phyloP scores from a whole-genome alignment of 768 basidiomycete genomes.

The Russula abietina region DNA sequence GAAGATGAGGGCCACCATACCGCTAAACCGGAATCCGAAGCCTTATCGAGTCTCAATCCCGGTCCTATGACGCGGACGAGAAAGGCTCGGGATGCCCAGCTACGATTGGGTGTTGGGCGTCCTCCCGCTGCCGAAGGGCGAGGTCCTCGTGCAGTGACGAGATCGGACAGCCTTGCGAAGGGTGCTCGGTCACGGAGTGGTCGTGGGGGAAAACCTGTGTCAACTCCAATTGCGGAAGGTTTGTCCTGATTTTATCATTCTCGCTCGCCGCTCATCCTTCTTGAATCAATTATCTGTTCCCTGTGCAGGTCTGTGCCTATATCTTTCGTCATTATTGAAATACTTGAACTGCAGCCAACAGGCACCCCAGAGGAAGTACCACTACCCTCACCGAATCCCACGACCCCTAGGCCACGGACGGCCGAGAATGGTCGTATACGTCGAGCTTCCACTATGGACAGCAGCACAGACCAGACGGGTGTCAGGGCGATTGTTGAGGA shows the following conservation, averaged over 20 bases:
- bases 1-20: constrained; percentile 17
- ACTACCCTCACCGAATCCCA: constrained; percentile 6
- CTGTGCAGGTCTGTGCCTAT: constrained; percentile 8
- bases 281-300: background rate
- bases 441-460: background rate
- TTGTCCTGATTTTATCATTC: constrained; percentile 8
- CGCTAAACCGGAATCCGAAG: constrained; percentile 28
- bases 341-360: constrained; percentile 8
- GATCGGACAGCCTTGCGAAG: constrained; percentile 46
- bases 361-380: constrained; percentile 6
- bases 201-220: constrained; percentile 43
- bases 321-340: background rate
- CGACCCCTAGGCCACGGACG: background rate
- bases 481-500: constrained; percentile 16
- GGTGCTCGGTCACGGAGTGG: constrained; percentile 46
- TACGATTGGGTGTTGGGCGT: constrained; percentile 63
- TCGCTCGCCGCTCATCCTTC: background rate
- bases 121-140: constrained; percentile 59
- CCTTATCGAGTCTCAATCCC: constrained; percentile 26
- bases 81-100: constrained; percentile 69
- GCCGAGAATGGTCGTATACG: constrained; percentile 3
- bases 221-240: constrained; percentile 51
- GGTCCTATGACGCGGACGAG: constrained; percentile 44
- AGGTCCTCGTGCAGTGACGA: constrained; percentile 61
- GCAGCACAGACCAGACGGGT: background rate